Conservation (phyloP, 495 filamentous ascomycete genomes). For the Daldinia decipiens region DNA sequence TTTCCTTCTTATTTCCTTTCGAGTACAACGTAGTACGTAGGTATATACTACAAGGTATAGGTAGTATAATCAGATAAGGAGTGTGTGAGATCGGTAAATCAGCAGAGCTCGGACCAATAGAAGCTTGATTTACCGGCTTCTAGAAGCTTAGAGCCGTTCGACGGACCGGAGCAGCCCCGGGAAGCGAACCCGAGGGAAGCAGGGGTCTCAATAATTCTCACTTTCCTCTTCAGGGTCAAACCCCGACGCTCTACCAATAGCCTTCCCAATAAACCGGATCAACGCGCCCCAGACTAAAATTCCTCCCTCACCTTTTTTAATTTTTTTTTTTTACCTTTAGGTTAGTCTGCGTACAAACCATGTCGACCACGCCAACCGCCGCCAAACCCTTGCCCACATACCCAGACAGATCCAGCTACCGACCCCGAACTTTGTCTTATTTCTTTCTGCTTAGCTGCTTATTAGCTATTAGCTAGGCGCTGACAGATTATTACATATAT, state of each 20-base stretch:
- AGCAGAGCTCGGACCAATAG: conserved; percentile 32
- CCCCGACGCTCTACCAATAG: conserved; percentile 43
- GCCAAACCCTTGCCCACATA: conserved; percentile 1
- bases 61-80: conserved; percentile 34
- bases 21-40: conserved; percentile 17
- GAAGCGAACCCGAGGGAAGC: conserved; percentile 32
- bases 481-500: conserved; percentile 29
- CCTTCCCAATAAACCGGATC: conserved; percentile 46
- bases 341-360: not conserved
- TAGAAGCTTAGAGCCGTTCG: conserved; percentile 37
- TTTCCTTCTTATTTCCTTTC: not conserved
- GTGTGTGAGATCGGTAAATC: conserved; percentile 45
- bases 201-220: conserved; percentile 34
- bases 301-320: conserved; percentile 14
- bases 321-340: not conserved
- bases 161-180: conserved; percentile 44
- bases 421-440: not conserved
- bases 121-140: conserved; percentile 34
- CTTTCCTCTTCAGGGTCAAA: conserved; percentile 41
- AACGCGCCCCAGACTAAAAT: conserved; percentile 28
- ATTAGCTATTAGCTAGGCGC: conserved; percentile 23
- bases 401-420: conserved; percentile 8
- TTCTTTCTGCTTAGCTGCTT: conserved; percentile 13
- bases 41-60: too few species aligned
- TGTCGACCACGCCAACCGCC: not conserved